Conservation (phyloP, 495 filamentous ascomycete genomes). For the Annulohypoxylon bovei region DNA sequence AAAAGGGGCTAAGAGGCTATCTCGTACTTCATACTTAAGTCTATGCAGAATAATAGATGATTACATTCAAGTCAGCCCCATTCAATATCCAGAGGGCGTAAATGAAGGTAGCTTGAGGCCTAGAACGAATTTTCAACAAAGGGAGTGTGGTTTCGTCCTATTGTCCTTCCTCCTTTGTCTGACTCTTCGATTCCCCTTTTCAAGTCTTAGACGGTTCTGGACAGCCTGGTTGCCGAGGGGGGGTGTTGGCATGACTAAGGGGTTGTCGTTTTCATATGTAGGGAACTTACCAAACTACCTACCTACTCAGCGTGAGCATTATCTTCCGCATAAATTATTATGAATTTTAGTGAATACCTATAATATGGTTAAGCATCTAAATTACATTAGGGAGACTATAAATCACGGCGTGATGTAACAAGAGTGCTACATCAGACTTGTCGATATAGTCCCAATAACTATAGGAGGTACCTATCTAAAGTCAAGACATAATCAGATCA, state of each 20-base stretch:
- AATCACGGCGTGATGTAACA: no score
- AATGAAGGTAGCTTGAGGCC: background rate
- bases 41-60: background rate
- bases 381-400: no score
- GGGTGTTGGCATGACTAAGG: background rate
- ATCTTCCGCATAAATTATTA: no score
- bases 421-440: no score
- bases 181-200: background rate
- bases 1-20: background rate
- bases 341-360: no score
- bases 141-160: background rate
- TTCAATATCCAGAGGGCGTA: background rate
- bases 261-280: background rate
- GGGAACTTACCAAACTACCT: background rate
- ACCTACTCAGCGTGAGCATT: no score
- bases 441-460: no score
- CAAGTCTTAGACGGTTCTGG: background rate
- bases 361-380: no score
- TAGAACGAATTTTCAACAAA: background rate
- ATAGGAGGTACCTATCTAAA: no score
- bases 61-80: background rate
- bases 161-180: background rate
- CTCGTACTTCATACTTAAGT: background rate
- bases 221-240: background rate
- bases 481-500: no score